Base-by-base conservation (phyloP, 2,329 filamentous ascomycete genomes). In the Fusarium sp. region DNA sequence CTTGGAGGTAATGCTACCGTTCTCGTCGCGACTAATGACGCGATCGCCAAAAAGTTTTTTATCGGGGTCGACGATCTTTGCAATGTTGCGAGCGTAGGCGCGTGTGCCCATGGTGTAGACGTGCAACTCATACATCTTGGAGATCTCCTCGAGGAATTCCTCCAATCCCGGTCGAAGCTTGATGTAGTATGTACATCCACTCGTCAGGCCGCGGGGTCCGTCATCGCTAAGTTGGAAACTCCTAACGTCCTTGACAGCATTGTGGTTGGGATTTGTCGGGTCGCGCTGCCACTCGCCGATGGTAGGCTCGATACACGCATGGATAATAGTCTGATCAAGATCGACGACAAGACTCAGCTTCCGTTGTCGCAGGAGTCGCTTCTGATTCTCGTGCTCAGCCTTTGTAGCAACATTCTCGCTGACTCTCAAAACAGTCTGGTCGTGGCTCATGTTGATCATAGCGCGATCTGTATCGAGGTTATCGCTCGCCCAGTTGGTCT, bases 91-190 rank as follows among this genome's bases (percentile, higher is more conserved):
- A 11, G 96, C 96, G 77, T 99, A 99, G n/a, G 95, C 93, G 68
- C 96, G 89, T 22, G 96, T 99, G 58, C 95, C 96, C 96, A 99
- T 99, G 43, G 96, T 99, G 83, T 99, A 99, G 68, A 99, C 95
- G 78, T 99, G 96, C 75, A 98, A 85, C 82, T 99, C 96, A 81
- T 96, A 99, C 74, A 96, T 84, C 75, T 90, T 87, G 1, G 94
- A 89, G 48, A 98, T 87, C 53, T 89, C 88, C 61, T 92, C 85
- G 49, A 99, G 85, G 76, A 99, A 99, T 42, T 91, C 88, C 66
- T 89, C 85, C 51, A 98, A 82, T 4, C 95, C 94, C 1, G 96
- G 96, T 36, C 96, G 93, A 82, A 97, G 90, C 83, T 99, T 99
- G 84, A 99, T 97, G 80, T 98, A 99, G 81, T 99, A 99, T 87